Conservation (phyloP, 163 green algal genomes). For the Prototheca cutis region DNA sequence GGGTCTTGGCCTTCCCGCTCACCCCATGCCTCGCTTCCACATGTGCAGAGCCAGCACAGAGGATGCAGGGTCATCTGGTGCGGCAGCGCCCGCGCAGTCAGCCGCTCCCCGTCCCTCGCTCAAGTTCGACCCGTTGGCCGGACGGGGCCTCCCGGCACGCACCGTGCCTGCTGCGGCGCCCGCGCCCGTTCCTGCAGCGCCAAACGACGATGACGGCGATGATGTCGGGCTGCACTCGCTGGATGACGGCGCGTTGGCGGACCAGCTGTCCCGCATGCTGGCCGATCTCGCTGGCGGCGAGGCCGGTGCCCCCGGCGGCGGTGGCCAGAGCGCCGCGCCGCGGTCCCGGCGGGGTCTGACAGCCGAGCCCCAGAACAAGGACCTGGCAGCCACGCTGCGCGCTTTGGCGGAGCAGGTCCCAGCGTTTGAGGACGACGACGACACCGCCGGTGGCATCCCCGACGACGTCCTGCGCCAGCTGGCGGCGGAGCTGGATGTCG, state of each 20-base stretch:
- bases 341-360: neutral
- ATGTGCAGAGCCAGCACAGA: no score
- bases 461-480: conserved; percentile 14
- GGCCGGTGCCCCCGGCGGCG: neutral
- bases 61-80: no score
- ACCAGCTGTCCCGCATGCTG: conserved; percentile 14
- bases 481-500: neutral
- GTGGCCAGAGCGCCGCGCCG: no score
- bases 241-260: conserved; percentile 6
- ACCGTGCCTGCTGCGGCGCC: no score
- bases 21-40: no score
- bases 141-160: no score
- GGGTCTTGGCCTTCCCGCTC: no score
- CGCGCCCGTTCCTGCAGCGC: no score
- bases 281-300: conserved; percentile 11
- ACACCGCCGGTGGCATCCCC: neutral
- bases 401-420: conserved; percentile 30
- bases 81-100: neutral
- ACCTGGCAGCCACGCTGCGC: conserved; percentile 21
- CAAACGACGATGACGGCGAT: no score
- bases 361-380: conserved; percentile 6
- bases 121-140: conserved; percentile 25
- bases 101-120: no score
- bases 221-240: neutral
- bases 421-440: conserved; percentile 13